Evolutionary conservation across 2,329 filamentous ascomycete genomes (phyloP).

Genomic region (Nemania abortiva): DNA sequence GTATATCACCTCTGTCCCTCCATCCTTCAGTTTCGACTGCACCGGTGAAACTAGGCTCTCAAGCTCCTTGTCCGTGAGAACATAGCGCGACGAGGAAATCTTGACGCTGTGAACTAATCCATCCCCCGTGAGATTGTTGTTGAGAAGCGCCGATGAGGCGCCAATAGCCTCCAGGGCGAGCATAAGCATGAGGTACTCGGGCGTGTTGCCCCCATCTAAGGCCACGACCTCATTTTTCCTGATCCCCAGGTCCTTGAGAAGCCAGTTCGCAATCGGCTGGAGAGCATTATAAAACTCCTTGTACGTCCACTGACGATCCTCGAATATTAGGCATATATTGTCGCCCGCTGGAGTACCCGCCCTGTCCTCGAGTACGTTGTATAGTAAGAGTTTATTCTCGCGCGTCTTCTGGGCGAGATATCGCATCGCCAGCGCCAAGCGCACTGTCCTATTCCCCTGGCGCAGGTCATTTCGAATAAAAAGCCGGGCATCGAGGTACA

Average conservation of each 20-base stretch:
- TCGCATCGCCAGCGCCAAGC: neutral
- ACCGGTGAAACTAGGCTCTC: constrained; percentile 68
- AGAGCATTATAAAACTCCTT: constrained; percentile 63
- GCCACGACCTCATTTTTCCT: constrained; percentile 71
- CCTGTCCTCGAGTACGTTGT: constrained; percentile 46
- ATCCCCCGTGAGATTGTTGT: constrained; percentile 73
- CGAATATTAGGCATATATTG: constrained; percentile 64
- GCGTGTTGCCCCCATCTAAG: constrained; percentile 74
- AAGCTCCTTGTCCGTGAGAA: constrained; percentile 69
- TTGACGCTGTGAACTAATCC: constrained; percentile 74
- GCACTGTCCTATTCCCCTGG: constrained; percentile 23
- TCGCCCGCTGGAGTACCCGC: constrained; percentile 41
- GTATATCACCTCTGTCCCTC: constrained; percentile 67
- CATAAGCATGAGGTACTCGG: constrained; percentile 74
- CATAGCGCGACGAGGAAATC: constrained; percentile 65
- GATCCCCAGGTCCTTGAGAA: constrained; percentile 67
- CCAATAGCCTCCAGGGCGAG: constrained; percentile 75
- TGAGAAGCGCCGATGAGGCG: constrained; percentile 75
- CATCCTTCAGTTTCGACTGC: constrained; percentile 65
- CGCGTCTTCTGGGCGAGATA: constrained; percentile 52
- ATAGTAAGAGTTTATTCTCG: constrained; percentile 44
- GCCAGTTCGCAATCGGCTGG: constrained; percentile 72
- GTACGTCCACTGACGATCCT: constrained; percentile 71
- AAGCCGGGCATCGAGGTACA: constrained; percentile 38
- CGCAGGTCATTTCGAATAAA: constrained; percentile 37